phyloP scores from a whole-genome alignment of 2,329 filamentous ascomycete genomes.

The Botrytis squamosa region DNA sequence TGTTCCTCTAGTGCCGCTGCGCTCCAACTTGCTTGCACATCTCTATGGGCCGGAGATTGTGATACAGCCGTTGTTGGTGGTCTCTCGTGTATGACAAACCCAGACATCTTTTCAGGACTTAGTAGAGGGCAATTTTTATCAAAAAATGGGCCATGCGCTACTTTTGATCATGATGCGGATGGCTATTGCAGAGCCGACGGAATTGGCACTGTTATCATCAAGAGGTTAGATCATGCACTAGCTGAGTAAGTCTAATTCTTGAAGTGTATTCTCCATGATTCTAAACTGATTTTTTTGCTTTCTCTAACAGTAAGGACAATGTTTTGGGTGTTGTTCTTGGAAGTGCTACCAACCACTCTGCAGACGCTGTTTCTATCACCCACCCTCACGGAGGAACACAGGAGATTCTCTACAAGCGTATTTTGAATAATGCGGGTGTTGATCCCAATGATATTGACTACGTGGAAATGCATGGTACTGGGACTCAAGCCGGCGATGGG shows the following conservation, averaged over 20 bases:
- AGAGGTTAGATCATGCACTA: conserved; percentile 49
- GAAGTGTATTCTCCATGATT: neutral
- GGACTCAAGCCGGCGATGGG: conserved; percentile 80
- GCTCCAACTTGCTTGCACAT: conserved; percentile 37
- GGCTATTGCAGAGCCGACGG: conserved; percentile 56
- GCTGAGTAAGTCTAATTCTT: conserved; percentile 28
- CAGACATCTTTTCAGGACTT: conserved; percentile 37
- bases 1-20: conserved; percentile 44
- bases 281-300: neutral
- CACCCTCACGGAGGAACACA: conserved; percentile 79
- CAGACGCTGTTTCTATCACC: conserved; percentile 78
- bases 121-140: conserved; percentile 38
- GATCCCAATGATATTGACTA: conserved; percentile 77
- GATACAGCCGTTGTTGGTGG: conserved; percentile 39
- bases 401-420: conserved; percentile 66
- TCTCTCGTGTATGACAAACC: conserved; percentile 36
- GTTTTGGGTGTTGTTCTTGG: conserved; percentile 61
- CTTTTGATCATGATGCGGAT: conserved; percentile 49
- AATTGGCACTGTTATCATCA: conserved; percentile 50
- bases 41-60: conserved; percentile 36
- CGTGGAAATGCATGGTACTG: conserved; percentile 87
- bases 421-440: conserved; percentile 70
- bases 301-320: conserved; percentile 46
- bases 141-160: conserved; percentile 47
- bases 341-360: conserved; percentile 77